Base-by-base conservation (phyloP, 805 yeast species). In the Ogataea neopini region DNA sequence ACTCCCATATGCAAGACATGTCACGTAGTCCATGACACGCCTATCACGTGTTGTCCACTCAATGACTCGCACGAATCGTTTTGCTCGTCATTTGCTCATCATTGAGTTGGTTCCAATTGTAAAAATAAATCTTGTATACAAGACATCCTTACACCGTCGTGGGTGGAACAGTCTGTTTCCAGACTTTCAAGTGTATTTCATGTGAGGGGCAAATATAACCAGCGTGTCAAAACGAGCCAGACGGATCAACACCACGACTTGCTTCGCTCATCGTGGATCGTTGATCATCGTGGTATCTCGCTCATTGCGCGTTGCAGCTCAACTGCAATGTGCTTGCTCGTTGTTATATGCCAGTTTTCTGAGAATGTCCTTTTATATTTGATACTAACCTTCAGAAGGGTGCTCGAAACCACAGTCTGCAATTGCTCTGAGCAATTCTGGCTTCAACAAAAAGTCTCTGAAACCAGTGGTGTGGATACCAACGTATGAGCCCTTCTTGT, bases 391-490 rank as follows among this genome's bases (percentile, higher is more conserved):
- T 85, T 92, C 99, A 57, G 97, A 89, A 57, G 99, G 99, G 76
- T 92, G 99, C 77, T 92, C 99, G 69, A 92, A 92, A 78, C 99
- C 99, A 78, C 97, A 90, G 74, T 92, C 99, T 59, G 91, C 95
- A 67, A 92, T 92, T 56, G 99, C 99, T 74, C 99, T 86, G 64
- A 92, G 79, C 60, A 92, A 80, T 75, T 94, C 99, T 26, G 98
- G 97, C 76, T 94, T 94, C 72, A 92, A 80, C 65, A 94, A 75
- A 73, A 92, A 92, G 75, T 94, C 99, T 73, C 95, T 88, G 84
- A 94, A 92, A 69, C 97, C 97, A 56, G 98, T 92, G 56, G 98
- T 92, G 72, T 94, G 98, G 62, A 90, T 88, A 66, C 98, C 98
- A 51, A 91, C 98, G 63, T 94, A 94, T 38, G 97, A 89, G 66